Evolutionary conservation across 108 stramenopile genomes (phyloP).

Genomic region (Parmales sp.): DNA sequence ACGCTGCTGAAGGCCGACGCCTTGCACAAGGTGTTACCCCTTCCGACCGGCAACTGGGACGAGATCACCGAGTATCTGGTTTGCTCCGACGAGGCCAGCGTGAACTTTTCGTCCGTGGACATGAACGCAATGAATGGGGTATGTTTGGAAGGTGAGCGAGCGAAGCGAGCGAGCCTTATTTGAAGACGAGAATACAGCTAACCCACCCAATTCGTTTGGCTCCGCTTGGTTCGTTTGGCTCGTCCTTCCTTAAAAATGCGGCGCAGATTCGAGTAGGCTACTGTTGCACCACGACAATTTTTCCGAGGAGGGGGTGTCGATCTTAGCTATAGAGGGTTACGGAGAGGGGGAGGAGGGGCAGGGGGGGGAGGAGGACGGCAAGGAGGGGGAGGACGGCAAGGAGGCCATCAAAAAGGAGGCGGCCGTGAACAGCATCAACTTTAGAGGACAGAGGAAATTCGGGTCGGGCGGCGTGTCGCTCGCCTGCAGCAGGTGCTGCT

Average conservation of each 20-base stretch:
- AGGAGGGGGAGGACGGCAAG: conserved; percentile 3
- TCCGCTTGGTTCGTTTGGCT: too few species aligned
- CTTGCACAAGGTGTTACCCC: background rate
- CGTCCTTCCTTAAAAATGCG: too few species aligned
- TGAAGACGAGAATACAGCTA: too few species aligned
- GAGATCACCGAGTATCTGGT: background rate
- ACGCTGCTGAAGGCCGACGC: background rate
- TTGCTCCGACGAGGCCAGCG: background rate
- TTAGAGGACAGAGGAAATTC: background rate
- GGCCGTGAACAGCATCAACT: background rate
- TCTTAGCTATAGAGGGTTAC: background rate
- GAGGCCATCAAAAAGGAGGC: too few species aligned
- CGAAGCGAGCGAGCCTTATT: too few species aligned
- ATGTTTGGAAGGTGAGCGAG: background rate
- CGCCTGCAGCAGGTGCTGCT: conserved; percentile 42
- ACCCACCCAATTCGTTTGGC: too few species aligned
- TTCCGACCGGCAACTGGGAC: background rate
- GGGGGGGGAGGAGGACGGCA: background rate
- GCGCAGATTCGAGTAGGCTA: too few species aligned
- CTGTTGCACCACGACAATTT: too few species aligned
- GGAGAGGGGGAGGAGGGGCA: background rate
- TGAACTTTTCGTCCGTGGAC: background rate
- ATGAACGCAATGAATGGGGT: background rate
- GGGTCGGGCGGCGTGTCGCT: conserved; percentile 27
- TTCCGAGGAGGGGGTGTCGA: too few species aligned